Conservation (phyloP, 2,329 filamentous ascomycete genomes). For the Cadophora sp. region DNA sequence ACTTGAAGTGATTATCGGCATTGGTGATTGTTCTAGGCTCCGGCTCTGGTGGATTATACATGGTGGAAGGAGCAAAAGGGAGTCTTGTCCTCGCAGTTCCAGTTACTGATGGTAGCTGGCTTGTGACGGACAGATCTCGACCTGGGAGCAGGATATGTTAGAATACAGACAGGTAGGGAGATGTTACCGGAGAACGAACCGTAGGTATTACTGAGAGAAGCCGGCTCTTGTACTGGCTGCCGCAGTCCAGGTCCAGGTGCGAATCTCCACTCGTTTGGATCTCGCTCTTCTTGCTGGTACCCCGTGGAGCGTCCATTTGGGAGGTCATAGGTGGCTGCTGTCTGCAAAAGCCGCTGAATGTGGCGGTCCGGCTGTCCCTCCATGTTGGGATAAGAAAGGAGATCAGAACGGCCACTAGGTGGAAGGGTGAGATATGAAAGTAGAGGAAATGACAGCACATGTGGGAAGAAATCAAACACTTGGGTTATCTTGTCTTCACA, state of each 20-base stretch:
- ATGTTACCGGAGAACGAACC: constrained; percentile 21
- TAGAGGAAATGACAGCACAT: background rate
- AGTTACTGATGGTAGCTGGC: background rate
- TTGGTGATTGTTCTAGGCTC: constrained; percentile 33
- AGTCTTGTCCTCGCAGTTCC: constrained; percentile 29
- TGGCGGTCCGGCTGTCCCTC: constrained; percentile 32
- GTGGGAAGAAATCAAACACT: background rate
- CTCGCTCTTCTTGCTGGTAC: constrained; percentile 25
- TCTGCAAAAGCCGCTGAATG: constrained; percentile 37
- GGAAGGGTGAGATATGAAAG: background rate
- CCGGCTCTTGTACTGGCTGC: constrained; percentile 21
- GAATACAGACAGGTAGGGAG: background rate
- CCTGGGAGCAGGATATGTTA: background rate
- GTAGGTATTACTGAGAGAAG: constrained; percentile 16
- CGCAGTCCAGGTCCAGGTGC: constrained; percentile 23
- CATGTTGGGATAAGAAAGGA: constrained; percentile 27
- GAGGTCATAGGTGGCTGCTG: constrained; percentile 27
- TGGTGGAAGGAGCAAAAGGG: constrained; percentile 35
- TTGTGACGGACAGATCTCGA: background rate
- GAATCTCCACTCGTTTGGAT: constrained; percentile 27
- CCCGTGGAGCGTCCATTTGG: constrained; percentile 18
- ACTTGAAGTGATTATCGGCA: constrained; percentile 41
- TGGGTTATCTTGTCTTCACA: background rate
- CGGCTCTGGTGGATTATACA: constrained; percentile 29
- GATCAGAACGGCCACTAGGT: background rate